A percentile compares a stretch with the other conserved stretches of the same genome.
Evolutionary conservation across 768 basidiomycete species (phyloP).

Genomic region (Hericium coralloides): DNA sequence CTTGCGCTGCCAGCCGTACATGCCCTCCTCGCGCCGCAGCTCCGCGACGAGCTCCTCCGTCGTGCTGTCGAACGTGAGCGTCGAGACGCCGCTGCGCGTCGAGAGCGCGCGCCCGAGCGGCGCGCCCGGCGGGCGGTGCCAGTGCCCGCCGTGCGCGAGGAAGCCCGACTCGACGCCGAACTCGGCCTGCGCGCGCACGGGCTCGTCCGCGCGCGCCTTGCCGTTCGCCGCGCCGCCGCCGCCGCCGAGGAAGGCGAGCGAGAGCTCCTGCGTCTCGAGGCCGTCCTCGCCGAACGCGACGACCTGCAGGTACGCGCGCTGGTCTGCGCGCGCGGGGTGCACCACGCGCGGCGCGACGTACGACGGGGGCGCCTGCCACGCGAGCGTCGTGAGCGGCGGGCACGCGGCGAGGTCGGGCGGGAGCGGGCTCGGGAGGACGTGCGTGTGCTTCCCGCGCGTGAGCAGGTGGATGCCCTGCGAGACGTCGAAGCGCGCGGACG

Average conservation of each 20-base stretch:
- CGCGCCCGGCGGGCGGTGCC: slow-evolving; percentile 31
- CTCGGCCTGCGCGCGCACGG: slow-evolving; percentile 45
- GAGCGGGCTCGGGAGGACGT: slow-evolving; percentile 59
- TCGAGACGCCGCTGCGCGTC: slow-evolving; percentile 33
- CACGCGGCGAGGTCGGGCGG: slow-evolving; percentile 38
- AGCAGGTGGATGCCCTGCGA: slow-evolving; percentile 49
- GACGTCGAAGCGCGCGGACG: slow-evolving; percentile 18
- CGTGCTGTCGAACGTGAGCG: slow-evolving; percentile 30
- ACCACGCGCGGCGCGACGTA: slow-evolving; percentile 46
- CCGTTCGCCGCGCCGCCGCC: slow-evolving; percentile 31
- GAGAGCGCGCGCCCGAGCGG: slow-evolving; percentile 37
- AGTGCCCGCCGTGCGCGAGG: slow-evolving; percentile 41
- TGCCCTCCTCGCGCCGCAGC: slow-evolving; percentile 48
- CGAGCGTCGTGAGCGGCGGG: slow-evolving; percentile 44
- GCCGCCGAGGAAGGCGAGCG: slow-evolving; percentile 37
- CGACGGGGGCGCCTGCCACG: slow-evolving; percentile 52
- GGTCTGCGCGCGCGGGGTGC: slow-evolving; percentile 17
- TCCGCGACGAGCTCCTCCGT: slow-evolving; percentile 39
- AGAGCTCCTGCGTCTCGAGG: slow-evolving; percentile 64
- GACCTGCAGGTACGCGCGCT: slow-evolving; percentile 51
- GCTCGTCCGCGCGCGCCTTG: slow-evolving; percentile 39
- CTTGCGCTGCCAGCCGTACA: slow-evolving; percentile 75
- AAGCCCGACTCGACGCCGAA: slow-evolving; percentile 58
- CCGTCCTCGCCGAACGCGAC: slow-evolving; percentile 63
- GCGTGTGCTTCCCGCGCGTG: slow-evolving; percentile 61